Percentiles rank a stretch among this genome's conserved stretches.
Conservation (phyloP, 768 basidiomycete genomes). For the Boletus rubescentipes region DNA sequence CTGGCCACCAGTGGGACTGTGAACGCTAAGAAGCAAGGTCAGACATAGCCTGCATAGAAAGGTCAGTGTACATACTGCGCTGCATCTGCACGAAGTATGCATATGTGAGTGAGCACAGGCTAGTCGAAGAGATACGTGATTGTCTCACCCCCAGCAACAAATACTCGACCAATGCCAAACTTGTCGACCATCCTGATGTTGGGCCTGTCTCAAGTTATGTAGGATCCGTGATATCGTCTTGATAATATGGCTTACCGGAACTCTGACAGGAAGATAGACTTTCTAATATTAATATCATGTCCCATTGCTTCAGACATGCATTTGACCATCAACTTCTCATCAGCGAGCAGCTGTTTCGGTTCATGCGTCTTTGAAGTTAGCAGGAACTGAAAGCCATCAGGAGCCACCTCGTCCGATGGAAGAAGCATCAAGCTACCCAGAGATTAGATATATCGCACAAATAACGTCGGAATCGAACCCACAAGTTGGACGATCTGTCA, state of each 20-base stretch:
- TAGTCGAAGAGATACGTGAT: background rate
- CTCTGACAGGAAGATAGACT: conserved; percentile 25
- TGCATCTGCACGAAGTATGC: conserved; percentile 36
- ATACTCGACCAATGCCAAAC: conserved; percentile 43
- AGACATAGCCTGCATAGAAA: background rate
- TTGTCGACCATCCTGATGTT: conserved; percentile 49
- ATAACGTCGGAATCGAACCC: background rate
- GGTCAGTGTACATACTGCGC: conserved; percentile 34
- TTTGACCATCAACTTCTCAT: conserved; percentile 29
- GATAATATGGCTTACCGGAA: conserved; percentile 27
- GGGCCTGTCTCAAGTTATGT: conserved; percentile 31
- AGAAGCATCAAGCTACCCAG: conserved; percentile 8
- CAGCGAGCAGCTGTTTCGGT: conserved; percentile 13
- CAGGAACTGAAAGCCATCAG: conserved; percentile 22
- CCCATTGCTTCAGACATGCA: conserved; percentile 29
- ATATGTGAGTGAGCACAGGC: background rate
- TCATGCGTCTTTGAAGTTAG: conserved; percentile 6
- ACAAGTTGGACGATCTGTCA: conserved; percentile 2
- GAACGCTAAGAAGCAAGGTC: conserved; percentile 13
- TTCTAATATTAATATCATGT: conserved; percentile 31
- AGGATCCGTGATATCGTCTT: background rate
- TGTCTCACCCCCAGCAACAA: conserved; percentile 43
- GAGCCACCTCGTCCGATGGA: conserved; percentile 16
- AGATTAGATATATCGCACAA: background rate
- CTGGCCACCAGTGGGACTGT: conserved; percentile 27